These are phyloP conservation scores for Carex kokanica DNA, from an alignment of 176 grass and related monocot species.

Conservation along the genomic window DNA sequence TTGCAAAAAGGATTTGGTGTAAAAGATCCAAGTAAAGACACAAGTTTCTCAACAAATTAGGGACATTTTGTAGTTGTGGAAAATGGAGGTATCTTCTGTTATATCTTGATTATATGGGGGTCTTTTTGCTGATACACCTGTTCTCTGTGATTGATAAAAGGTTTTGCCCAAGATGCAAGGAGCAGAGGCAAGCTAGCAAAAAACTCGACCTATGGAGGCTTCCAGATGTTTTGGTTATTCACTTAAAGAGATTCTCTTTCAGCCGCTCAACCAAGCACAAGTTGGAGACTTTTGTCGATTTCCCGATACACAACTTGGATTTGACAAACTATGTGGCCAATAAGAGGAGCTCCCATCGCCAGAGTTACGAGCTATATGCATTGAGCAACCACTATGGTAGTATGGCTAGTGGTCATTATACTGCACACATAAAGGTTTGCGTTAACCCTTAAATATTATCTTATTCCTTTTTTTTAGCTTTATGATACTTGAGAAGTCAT, in stretches of 20 bases:
- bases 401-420: constrained; percentile 98
- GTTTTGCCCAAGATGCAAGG: constrained; percentile 96
- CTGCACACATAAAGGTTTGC: constrained; percentile 86
- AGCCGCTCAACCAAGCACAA: constrained; percentile 94
- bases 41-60: not conserved
- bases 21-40: not conserved
- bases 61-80: not conserved
- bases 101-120: not conserved
- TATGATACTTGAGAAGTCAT: not conserved
- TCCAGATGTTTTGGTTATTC: constrained; percentile 94
- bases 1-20: not conserved
- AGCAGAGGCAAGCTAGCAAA: constrained; percentile 98
- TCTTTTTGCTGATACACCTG: constrained; percentile 22
- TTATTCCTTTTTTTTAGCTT: not conserved
- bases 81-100: not conserved
- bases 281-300: constrained; percentile 92
- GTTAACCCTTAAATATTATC: not conserved
- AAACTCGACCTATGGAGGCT: constrained; percentile 98
- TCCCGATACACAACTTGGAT: constrained; percentile 90
- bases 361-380: constrained; percentile 83
- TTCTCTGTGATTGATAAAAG: constrained; percentile 43
- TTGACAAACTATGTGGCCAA: constrained; percentile 94
- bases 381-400: constrained; percentile 96
- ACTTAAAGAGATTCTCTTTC: constrained; percentile 97
- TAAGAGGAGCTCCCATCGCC: constrained; percentile 61